Evolutionary conservation across 768 basidiomycete genomes (phyloP), one percentile per base, ranked within the genome.

Genomic region (Phaeolepiota aurea): DNA sequence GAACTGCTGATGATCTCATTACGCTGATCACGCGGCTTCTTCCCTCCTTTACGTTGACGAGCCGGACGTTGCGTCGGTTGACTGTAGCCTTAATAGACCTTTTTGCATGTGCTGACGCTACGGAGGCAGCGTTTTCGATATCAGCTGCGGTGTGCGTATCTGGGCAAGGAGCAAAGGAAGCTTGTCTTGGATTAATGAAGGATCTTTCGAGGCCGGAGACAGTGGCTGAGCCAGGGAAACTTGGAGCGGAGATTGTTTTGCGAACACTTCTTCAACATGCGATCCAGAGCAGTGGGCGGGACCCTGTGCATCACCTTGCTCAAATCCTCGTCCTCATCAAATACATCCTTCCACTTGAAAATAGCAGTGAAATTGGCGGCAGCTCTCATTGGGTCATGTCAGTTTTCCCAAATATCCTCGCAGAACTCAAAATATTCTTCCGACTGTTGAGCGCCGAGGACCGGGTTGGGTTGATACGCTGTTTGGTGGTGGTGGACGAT

Each of bases 301-400:
- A 88, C 50, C 82, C 82, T 1, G 70, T 67, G 0, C 64, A 69
- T 44, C 78, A 76, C 38, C 48, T 82, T 2, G 54, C 64, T 21
- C 79, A 82, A 50, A 60, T 76, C 2, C 76, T 74, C 49, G 58
- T 61, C 33, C 64, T 89, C 36, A 48, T 86, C 32, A 74, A 82
- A 47, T 62, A 63, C 40, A 54, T 86, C 21, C 60, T 87, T 1
- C 81, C 82, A 46, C 36, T 55, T 10, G 47, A 51, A 3, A 40
- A 40, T 13, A 43, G 44, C 21, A 48, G 47, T 36, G 57, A 62
- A 25, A 53, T 57, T 33, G 62, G 61, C 23, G 61, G 62, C 7
- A 53, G 51, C n/a, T 52, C 65, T 3, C 46, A 57, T 43, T 85
- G 79, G 81, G 55, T 72, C 1, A 62, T 64, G 3, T 56, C 55